These are phyloP conservation scores for Diplotaxis tenuifolia DNA, from an alignment of 345 rosid species.

Conservation along the genomic window DNA sequence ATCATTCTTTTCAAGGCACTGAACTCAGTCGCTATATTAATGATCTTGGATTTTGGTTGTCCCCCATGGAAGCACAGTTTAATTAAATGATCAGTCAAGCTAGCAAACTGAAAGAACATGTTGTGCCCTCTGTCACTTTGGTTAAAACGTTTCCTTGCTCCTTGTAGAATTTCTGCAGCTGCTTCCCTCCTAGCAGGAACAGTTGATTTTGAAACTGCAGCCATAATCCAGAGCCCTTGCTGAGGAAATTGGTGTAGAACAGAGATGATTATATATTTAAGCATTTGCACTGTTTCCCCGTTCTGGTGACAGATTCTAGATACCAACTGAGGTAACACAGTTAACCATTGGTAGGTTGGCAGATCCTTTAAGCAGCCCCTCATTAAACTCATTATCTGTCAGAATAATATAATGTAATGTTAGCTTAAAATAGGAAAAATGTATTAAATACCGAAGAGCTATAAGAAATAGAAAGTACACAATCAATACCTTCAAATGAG, in stretches of 20 bases:
- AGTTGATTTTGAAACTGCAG: slow-evolving; percentile 94
- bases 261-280: slow-evolving; percentile 72
- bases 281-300: slow-evolving; percentile 72
- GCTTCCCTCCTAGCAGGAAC: slow-evolving; percentile 94
- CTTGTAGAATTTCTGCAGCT: slow-evolving; percentile 89
- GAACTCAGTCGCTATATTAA: slow-evolving; percentile 89
- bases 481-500: slow-evolving; percentile 63
- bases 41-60: slow-evolving; percentile 69
- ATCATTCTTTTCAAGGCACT: slow-evolving; percentile 97
- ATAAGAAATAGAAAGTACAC: slow-evolving; percentile 14
- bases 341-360: slow-evolving; percentile 93
- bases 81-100: slow-evolving; percentile 83
- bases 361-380: slow-evolving; percentile 95
- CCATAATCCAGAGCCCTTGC: slow-evolving; percentile 93
- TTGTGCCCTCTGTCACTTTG: slow-evolving; percentile 69
- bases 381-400: slow-evolving; percentile 79
- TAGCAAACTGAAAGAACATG: slow-evolving; percentile 86
- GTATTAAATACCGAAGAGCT: background rate
- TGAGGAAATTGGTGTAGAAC: slow-evolving; percentile 92
- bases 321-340: slow-evolving; percentile 91
- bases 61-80: slow-evolving; percentile 88
- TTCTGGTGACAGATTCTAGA: slow-evolving; percentile 98
- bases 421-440: background rate
- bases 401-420: slow-evolving; percentile 17
- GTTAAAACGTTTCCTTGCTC: slow-evolving; percentile 72